phyloP scores from a whole-genome alignment of 2,329 filamentous ascomycete species.

The Chrysoporthe puriensis region DNA sequence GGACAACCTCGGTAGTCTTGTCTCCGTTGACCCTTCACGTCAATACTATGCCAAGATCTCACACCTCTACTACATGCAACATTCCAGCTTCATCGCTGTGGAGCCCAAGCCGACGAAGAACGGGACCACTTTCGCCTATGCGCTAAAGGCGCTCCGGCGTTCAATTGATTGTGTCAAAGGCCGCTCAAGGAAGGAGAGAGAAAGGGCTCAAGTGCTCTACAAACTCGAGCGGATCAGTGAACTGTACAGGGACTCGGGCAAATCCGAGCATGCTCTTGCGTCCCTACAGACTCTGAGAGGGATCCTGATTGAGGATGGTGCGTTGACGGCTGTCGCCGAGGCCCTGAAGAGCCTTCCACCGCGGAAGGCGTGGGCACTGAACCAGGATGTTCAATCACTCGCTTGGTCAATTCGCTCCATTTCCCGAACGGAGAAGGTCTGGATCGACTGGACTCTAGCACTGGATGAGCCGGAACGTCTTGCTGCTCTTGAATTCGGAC shows the following conservation, averaged over 20 bases:
- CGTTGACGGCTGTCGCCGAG: slow-evolving; percentile 56
- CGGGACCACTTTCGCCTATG: slow-evolving; percentile 17
- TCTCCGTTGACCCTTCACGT: slow-evolving; percentile 37
- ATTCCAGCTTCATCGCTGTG: slow-evolving; percentile 45
- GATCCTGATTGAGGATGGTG: slow-evolving; percentile 61
- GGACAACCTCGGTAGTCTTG: slow-evolving; percentile 53
- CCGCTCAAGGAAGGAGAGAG: slow-evolving; percentile 57
- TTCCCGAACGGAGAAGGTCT: slow-evolving; percentile 61
- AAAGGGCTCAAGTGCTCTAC: slow-evolving; percentile 60
- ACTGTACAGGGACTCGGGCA: slow-evolving; percentile 56
- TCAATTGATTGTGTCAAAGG: slow-evolving; percentile 66
- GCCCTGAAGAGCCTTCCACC: slow-evolving; percentile 55
- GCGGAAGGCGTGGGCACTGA: slow-evolving; percentile 55
- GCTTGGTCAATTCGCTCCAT: slow-evolving; percentile 64
- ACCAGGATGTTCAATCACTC: slow-evolving; percentile 54
- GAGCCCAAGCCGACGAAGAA: slow-evolving; percentile 45
- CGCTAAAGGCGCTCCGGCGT: slow-evolving; percentile 62
- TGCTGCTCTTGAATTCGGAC: slow-evolving; percentile 63
- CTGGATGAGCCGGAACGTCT: slow-evolving; percentile 56
- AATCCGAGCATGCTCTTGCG: slow-evolving; percentile 59
- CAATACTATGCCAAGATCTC: slow-evolving; percentile 69
- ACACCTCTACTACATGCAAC: slow-evolving; percentile 70
- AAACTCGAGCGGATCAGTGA: slow-evolving; percentile 72
- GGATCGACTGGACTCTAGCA: slow-evolving; percentile 59
- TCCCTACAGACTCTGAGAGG: slow-evolving; percentile 65